A percentile compares a stretch with the other conserved stretches of the same genome.
Evolutionary conservation across 2,329 filamentous ascomycete species (phyloP).

Genomic region (Fusarium sp.): DNA sequence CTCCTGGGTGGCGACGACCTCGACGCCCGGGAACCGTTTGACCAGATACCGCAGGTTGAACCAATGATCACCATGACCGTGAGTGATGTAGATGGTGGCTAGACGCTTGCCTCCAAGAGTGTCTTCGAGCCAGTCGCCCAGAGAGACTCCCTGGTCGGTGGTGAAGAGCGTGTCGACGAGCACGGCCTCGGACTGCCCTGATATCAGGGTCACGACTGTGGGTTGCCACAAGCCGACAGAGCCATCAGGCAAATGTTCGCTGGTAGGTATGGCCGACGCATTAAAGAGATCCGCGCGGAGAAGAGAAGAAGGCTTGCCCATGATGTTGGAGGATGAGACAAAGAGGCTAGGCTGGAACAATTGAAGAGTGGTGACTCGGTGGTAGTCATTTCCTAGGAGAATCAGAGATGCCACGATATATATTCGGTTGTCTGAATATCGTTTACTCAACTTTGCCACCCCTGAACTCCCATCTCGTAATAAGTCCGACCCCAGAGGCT

Average conservation of each 20-base stretch:
- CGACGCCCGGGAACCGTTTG: not conserved
- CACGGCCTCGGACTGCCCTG: not conserved
- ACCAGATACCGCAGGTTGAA: not conserved
- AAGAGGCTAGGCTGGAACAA: too few relatives aligned
- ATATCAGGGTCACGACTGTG: not conserved
- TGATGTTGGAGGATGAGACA: not conserved
- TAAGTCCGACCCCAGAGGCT: too few relatives aligned
- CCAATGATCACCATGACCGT: not conserved
- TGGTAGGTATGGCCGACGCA: not conserved
- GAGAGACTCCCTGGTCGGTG: not conserved
- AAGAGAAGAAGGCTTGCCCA: too few relatives aligned
- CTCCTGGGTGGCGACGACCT: not conserved
- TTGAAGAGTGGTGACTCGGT: too few relatives aligned
- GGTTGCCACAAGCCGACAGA: not conserved
- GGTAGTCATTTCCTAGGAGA: too few relatives aligned
- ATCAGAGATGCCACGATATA: too few relatives aligned
- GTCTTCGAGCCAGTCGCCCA: not conserved
- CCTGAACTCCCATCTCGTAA: too few relatives aligned
- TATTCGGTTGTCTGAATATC: too few relatives aligned
- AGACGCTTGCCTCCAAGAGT: not conserved
- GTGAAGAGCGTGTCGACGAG: not conserved
- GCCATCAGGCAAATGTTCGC: not conserved
- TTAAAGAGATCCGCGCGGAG: not conserved
- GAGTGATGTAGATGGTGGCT: not conserved
- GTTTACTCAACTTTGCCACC: too few relatives aligned